Evolutionary conservation across 805 yeast genomes (phyloP), one percentile per base, ranked within the genome.

Genomic region (Kodamaea nitidulidarum): DNA sequence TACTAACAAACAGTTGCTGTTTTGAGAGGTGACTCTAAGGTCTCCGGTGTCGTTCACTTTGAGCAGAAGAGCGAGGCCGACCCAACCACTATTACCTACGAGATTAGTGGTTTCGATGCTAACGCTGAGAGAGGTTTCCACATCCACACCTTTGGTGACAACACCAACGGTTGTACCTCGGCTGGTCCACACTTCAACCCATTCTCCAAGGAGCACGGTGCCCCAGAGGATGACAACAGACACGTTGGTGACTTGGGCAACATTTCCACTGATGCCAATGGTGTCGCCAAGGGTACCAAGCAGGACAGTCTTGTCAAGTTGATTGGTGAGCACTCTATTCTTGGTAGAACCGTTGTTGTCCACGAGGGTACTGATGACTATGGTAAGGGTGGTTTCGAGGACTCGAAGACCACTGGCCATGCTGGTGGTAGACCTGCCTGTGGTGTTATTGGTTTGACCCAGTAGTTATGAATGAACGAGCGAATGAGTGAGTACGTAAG

Each of bases 361-460:
- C 98, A 90, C 69, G 88, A 76, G 46, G 98, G 96, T 60, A 72
- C 78, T 51, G 97, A 90, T 63, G 97, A 90, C 64, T 81, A 86
- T 59, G 97, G 97, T 65, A 83, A 85, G 75, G 96, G 96, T 67
- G 95, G 88, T 47, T 80, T 81, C 61, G 81, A 85, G 44, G 96
- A 87, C 67, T 85, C 95, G 48, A 77, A 84, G 71, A 88, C 84
- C 74, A 88, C 96, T 52, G 97, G 97, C 74, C 88, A 90, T 61
- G 97, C 98, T 45, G 98, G 98, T 65, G 90, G 84, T 52, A 88
- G 98, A 81, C 86, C 93, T 54, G 98, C 98, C 49, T 90, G 98
- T 74, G 98, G 98, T 74, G 96, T 90, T 60, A 88, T 90, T 73
- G 97, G 97, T 49, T 55, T 82, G 48, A 51, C 87, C 46, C 57